phyloP scores from a whole-genome alignment of 140 eudicot species.

The Cichorium intybus region DNA sequence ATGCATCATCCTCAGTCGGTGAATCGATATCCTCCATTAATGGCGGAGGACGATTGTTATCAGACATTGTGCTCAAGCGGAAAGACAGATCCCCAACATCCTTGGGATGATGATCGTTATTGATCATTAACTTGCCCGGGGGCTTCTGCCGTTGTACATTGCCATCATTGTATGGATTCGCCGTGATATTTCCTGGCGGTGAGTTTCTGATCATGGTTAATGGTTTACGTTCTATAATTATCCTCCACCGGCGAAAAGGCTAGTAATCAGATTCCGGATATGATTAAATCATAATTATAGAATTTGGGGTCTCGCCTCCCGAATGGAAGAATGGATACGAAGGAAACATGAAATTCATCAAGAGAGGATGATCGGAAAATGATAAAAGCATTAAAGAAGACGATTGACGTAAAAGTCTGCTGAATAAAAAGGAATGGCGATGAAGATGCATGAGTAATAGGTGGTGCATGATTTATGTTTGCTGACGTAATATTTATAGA shows the following conservation, averaged over 20 bases:
- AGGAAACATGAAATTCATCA: background rate
- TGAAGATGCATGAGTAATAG: conserved; percentile 28
- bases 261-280: background rate
- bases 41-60: background rate
- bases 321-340: background rate
- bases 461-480: conserved; percentile 38
- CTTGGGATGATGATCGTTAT: conserved; percentile 9
- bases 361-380: conserved; percentile 25
- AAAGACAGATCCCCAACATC: conserved; percentile 27
- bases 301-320: background rate
- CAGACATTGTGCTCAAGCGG: conserved; percentile 19
- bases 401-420: conserved; percentile 19
- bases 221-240: background rate
- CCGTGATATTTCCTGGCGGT: conserved; percentile 14
- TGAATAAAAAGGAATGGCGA: conserved; percentile 31
- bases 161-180: conserved; percentile 27
- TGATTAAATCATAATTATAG: background rate
- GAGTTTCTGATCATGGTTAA: conserved; percentile 18
- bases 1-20: conserved; percentile 22
- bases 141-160: conserved; percentile 21
- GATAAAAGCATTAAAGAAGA: conserved; percentile 7
- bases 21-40: conserved; percentile 30
- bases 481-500: background rate
- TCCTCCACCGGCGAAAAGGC: background rate
- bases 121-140: conserved; percentile 10